Evolutionary conservation across 2,329 filamentous ascomycete species (phyloP).

Genomic region (Herpomyces periplanetae): DNA sequence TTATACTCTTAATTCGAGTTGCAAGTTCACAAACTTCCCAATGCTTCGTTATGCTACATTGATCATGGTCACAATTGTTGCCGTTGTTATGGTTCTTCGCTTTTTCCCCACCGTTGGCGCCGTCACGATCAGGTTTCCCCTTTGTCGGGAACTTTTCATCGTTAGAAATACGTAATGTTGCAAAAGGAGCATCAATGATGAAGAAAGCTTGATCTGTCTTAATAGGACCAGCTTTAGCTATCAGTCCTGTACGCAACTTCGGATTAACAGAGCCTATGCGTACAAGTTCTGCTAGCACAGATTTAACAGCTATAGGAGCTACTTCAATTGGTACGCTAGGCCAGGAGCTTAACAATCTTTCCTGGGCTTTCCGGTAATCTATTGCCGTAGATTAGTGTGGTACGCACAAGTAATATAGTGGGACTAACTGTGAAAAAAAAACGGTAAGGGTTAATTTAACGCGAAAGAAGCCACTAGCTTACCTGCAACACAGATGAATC

Average conservation of each 20-base stretch:
- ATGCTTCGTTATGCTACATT: slow-evolving; percentile 16
- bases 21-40: slow-evolving; percentile 50
- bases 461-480: slow-evolving; percentile 5
- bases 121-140: slow-evolving; percentile 6
- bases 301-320: slow-evolving; percentile 37
- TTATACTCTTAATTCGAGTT: slow-evolving; percentile 31
- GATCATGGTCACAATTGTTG: slow-evolving; percentile 7
- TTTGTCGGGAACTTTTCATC: slow-evolving; percentile 11
- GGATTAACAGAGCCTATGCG: slow-evolving; percentile 32
- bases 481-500: slow-evolving; percentile 61
- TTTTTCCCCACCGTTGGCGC: slow-evolving; percentile 9
- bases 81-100: slow-evolving; percentile 6
- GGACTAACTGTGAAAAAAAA: slow-evolving; percentile 1
- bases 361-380: slow-evolving; percentile 67
- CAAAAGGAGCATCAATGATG: slow-evolving; percentile 72
- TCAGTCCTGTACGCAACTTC: slow-evolving; percentile 21
- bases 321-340: slow-evolving; percentile 70
- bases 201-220: slow-evolving; percentile 55
- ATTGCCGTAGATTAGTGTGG: slow-evolving; percentile 2
- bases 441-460: not conserved
- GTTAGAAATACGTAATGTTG: slow-evolving; percentile 19
- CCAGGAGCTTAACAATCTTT: slow-evolving; percentile 33
- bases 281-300: slow-evolving; percentile 29
- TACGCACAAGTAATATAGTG: slow-evolving; percentile 1
- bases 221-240: slow-evolving; percentile 42